These are phyloP conservation scores for Evernia prunastri DNA, from an alignment of 495 filamentous ascomycete genomes.

Conservation along the genomic window DNA sequence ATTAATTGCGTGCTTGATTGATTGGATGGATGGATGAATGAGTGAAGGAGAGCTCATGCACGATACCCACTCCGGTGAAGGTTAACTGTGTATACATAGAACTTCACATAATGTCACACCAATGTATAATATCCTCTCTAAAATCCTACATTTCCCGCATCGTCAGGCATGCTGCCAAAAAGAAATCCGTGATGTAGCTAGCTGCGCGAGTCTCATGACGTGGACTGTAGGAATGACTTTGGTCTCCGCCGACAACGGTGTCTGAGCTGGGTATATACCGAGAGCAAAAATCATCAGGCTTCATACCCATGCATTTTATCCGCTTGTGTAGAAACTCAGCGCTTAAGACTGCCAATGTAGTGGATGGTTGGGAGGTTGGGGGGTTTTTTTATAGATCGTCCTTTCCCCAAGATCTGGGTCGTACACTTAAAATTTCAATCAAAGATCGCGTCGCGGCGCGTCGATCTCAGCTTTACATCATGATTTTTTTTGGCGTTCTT, in stretches of 20 bases:
- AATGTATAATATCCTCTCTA: background rate
- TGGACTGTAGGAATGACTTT: too few relatives aligned
- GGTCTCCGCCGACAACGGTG: too few relatives aligned
- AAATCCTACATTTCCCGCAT: background rate
- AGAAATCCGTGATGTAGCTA: background rate
- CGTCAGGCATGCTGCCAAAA: background rate
- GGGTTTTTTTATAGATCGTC: conserved; percentile 8
- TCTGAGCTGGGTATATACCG: too few relatives aligned
- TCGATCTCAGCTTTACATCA: conserved; percentile 2
- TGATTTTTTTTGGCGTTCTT: background rate
- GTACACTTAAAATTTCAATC: background rate
- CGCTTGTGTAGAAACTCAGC: too few relatives aligned
- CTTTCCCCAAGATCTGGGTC: background rate
- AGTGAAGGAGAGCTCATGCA: background rate
- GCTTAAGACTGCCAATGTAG: too few relatives aligned
- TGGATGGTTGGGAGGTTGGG: too few relatives aligned
- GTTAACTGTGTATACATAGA: background rate
- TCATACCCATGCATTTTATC: too few relatives aligned
- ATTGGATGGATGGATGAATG: background rate
- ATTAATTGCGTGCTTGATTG: background rate
- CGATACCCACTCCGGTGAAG: background rate
- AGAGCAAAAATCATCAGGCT: background rate
- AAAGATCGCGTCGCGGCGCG: conserved; percentile 6
- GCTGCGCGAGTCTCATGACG: background rate
- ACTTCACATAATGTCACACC: background rate